phyloP scores from a whole-genome alignment of 2,329 filamentous ascomycete species.

The Thielaviopsis euricoi region DNA sequence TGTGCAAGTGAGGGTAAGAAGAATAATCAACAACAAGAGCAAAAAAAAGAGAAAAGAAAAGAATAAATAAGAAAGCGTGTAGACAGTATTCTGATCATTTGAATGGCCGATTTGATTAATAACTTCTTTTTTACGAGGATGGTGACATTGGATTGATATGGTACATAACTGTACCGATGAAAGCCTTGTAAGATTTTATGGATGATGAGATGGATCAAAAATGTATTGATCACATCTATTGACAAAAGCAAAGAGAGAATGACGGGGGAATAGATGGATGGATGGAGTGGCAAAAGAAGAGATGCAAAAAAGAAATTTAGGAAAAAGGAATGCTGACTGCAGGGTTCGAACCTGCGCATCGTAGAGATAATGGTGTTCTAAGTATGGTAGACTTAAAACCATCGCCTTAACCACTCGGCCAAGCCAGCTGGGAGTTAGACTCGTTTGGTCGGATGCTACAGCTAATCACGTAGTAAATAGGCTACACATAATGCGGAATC shows the following conservation, averaged over 20 bases:
- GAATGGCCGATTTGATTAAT: too few species aligned
- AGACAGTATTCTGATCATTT: background rate
- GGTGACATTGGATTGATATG: background rate
- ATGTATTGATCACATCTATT: background rate
- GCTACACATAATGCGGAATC: background rate
- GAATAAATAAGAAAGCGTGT: background rate
- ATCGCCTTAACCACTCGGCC: constrained; percentile 12
- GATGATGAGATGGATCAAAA: background rate
- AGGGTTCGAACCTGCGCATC: constrained; percentile 11
- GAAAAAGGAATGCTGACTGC: constrained; percentile 7
- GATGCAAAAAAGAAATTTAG: background rate
- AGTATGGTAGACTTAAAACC: constrained; percentile 8
- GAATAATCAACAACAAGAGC: background rate
- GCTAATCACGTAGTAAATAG: background rate
- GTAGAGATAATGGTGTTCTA: constrained; percentile 11
- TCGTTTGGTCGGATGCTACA: background rate
- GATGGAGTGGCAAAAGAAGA: too few species aligned
- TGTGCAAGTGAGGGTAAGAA: constrained; percentile 1
- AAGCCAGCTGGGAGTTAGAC: constrained; percentile 5
- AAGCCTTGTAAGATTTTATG: background rate
- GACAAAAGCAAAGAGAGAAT: background rate
- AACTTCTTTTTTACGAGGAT: too few species aligned
- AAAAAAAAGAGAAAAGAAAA: background rate
- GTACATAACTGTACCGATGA: too few species aligned
- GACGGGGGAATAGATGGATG: too few species aligned